Evolutionary conservation across 2,329 filamentous ascomycete genomes (phyloP).

Genomic region (Atkinsonella texensis): DNA sequence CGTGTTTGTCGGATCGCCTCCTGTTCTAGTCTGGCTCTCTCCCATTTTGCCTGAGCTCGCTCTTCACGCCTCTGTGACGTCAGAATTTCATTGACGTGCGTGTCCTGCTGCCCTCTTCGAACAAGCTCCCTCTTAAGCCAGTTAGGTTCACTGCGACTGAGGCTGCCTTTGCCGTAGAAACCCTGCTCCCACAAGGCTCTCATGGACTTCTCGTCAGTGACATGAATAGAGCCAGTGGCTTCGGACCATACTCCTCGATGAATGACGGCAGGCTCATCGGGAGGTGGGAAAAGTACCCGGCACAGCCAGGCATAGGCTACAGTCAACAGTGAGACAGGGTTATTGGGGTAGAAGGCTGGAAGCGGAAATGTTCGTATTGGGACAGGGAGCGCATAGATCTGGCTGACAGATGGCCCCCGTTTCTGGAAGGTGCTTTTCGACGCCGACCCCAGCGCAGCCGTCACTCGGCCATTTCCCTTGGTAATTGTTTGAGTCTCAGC

Average conservation of each 20-base stretch:
- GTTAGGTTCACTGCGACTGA: conserved; percentile 89
- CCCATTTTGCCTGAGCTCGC: conserved; percentile 75
- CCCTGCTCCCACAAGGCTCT: conserved; percentile 88
- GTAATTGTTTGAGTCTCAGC: conserved; percentile 24
- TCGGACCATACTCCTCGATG: conserved; percentile 72
- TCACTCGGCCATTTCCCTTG: conserved; percentile 8
- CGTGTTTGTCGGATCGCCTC: conserved; percentile 67
- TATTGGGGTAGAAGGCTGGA: conserved; percentile 80
- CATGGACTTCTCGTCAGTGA: conserved; percentile 65
- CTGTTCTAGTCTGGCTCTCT: conserved; percentile 77
- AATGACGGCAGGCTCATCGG: conserved; percentile 49
- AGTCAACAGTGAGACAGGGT: conserved; percentile 78
- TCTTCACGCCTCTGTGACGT: conserved; percentile 70
- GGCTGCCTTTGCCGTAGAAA: conserved; percentile 88
- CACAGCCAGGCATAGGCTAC: conserved; percentile 66
- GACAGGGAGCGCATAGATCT: conserved; percentile 71
- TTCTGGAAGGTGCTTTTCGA: conserved; percentile 13
- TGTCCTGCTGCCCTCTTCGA: conserved; percentile 49
- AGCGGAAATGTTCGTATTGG: conserved; percentile 75
- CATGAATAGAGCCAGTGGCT: conserved; percentile 70
- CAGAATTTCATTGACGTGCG: conserved; percentile 67
- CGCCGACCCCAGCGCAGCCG: conserved; percentile 9
- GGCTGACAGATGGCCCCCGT: conserved; percentile 39
- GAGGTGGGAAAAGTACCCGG: conserved; percentile 56
- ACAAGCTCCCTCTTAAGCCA: conserved; percentile 81